Evolutionary conservation across 106 monocot species (phyloP).

Genomic region (Alisma plantagoaquatica): DNA sequence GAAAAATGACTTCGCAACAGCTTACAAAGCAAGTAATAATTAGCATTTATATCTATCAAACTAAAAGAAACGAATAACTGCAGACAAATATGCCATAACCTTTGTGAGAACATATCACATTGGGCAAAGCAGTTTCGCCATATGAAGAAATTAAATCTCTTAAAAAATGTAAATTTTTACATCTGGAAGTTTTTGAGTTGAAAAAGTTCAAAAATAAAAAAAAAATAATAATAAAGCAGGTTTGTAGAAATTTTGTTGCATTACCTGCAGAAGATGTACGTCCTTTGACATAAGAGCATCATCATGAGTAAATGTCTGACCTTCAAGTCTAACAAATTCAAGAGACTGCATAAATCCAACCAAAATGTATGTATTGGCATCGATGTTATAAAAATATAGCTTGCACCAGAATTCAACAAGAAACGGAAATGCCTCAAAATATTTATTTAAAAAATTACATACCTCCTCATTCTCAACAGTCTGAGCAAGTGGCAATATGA

Average conservation of each 20-base stretch:
- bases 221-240: background rate
- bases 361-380: background rate
- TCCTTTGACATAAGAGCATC: slow-evolving; percentile 45
- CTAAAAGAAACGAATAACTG: no score
- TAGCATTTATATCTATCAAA: background rate
- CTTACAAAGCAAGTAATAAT: background rate
- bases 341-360: slow-evolving; percentile 40
- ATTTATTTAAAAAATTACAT: background rate
- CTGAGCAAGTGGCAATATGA: slow-evolving; percentile 62
- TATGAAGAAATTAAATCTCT: no score
- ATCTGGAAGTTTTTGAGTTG: slow-evolving; percentile 1
- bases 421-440: background rate
- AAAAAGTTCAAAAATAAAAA: background rate
- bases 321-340: slow-evolving; percentile 84
- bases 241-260: background rate
- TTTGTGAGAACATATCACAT: no score
- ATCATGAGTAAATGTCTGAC: slow-evolving; percentile 55
- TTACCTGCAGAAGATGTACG: slow-evolving; percentile 87
- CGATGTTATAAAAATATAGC: background rate
- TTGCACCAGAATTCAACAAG: background rate
- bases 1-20: background rate
- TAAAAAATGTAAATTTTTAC: no score
- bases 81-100: no score
- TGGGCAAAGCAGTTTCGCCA: no score
- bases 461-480: slow-evolving; percentile 63